phyloP scores from a whole-genome alignment of 768 basidiomycete species.

The Rhizopogon roseolus region DNA sequence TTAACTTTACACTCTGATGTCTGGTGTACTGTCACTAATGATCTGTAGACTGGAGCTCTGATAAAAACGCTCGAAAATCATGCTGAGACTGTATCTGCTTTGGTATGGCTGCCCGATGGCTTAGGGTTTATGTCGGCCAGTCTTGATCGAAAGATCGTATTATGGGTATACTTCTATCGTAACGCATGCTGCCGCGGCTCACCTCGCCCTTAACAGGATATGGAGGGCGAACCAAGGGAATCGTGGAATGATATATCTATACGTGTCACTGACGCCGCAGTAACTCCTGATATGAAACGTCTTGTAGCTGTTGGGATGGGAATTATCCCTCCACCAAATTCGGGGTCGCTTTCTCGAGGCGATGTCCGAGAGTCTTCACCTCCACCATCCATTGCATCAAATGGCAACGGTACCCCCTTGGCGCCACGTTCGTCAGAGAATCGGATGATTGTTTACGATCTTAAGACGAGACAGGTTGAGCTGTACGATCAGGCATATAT shows the following conservation, averaged over 20 bases:
- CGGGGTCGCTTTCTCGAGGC: constrained; percentile 17
- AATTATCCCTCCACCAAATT: constrained; percentile 23
- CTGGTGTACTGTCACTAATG: constrained; percentile 7
- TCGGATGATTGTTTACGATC: constrained; percentile 73
- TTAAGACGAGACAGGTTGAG: constrained; percentile 62
- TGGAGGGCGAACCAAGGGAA: constrained; percentile 66
- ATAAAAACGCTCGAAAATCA: constrained; percentile 66
- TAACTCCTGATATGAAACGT: constrained; percentile 80
- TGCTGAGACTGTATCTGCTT: constrained; percentile 76
- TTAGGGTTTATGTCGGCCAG: constrained; percentile 88
- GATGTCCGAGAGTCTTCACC: constrained; percentile 27
- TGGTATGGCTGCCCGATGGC: constrained; percentile 86
- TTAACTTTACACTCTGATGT: constrained; percentile 26
- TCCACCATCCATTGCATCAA: constrained; percentile 24
- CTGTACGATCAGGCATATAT: constrained; percentile 44
- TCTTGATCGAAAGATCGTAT: constrained; percentile 76
- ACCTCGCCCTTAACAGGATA: constrained; percentile 45
- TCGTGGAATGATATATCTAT: constrained; percentile 68
- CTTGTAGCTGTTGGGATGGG: constrained; percentile 84
- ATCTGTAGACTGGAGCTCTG: constrained; percentile 65
- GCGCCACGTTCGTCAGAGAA: constrained; percentile 40
- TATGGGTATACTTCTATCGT: constrained; percentile 59
- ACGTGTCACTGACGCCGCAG: constrained; percentile 81
- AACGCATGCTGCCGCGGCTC: constrained; percentile 4
- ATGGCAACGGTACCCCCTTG: constrained; percentile 28